Base-by-base conservation (phyloP, 495 filamentous ascomycete genomes). In the Schizothecium vesticola region DNA sequence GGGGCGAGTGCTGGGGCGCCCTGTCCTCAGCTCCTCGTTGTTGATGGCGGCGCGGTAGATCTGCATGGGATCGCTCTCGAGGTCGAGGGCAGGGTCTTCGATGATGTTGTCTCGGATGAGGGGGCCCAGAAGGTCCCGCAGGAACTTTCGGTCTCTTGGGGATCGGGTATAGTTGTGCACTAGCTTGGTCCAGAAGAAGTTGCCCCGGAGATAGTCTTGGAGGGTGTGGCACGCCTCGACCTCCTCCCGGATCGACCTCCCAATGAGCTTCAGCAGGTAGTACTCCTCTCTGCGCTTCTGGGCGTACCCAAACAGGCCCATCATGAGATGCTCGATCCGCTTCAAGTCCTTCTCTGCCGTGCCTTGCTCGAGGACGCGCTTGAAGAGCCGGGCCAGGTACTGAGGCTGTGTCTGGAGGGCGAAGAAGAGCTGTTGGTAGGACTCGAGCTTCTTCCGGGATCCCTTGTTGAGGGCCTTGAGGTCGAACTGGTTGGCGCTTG, bases 361-460 rank as follows among this genome's bases (percentile, higher is more conserved):
- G 36, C 91, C 93, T 67, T 92, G 84, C 77, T 97, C 93, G 66
- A 93, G 88, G 22, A 97, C 79, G 61, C 89, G 86, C 75, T 86
- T 88, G 84, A 98, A 98, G 9, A 98, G 83, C 56, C 93, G 83
- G 25, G 94, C 91, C 26, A 99, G 86, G 75, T 99, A 99, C 66
- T 95, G 92, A 19, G 95, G 92, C 70, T 98, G 96, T 1, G 95
- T 99, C 78, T 99, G 95, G 7, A 99, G 87, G 64, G 94, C 90
- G 82, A 98, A 97, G 81, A 99, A 99, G 57, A 99, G 86, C 71
- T 97, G 92, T 74, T 99, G 96, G 72, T 99, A 99, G 59, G 92
- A 92, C 69, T 97, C 94, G 4, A 99, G 84, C 81, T 97, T 98
- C 79, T 89, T 92, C 67, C 94, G 82, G 9, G 94, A 97, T 66